Conservation (phyloP, 1,284 basidiomycete species). For the Leccinum pachyderme region DNA sequence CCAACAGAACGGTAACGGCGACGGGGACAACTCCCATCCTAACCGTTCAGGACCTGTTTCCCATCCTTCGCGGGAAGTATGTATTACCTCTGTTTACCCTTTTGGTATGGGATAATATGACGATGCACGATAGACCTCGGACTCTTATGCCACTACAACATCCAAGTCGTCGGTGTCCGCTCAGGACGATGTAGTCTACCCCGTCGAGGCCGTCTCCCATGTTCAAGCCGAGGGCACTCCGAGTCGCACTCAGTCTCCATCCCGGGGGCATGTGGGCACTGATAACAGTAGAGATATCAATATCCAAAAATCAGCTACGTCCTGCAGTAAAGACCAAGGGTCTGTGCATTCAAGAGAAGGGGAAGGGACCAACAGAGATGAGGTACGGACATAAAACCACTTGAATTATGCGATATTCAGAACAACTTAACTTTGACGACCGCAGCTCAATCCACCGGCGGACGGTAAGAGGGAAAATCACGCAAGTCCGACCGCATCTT, state of each 20-base stretch:
- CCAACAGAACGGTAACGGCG: not conserved
- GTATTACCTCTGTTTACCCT: not conserved
- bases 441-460: not conserved
- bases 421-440: not conserved
- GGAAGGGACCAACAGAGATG: constrained; percentile 1
- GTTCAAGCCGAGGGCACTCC: not conserved
- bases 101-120: not conserved
- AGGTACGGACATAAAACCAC: constrained; percentile 4
- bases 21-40: constrained; percentile 1
- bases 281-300: not conserved
- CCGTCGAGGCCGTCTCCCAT: not conserved
- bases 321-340: not conserved
- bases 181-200: not conserved
- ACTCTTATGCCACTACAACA: not conserved
- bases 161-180: not conserved
- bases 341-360: not conserved
- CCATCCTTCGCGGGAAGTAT: constrained; percentile 10
- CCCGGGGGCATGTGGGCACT: not conserved
- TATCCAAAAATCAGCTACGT: not conserved
- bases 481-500: not conserved
- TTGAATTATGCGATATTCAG: not conserved
- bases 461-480: not conserved
- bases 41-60: not conserved
- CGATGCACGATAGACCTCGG: not conserved
- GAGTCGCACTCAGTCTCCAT: not conserved